phyloP scores from a whole-genome alignment of 805 yeast genomes.

The Saccharomycopsis capsularis region DNA sequence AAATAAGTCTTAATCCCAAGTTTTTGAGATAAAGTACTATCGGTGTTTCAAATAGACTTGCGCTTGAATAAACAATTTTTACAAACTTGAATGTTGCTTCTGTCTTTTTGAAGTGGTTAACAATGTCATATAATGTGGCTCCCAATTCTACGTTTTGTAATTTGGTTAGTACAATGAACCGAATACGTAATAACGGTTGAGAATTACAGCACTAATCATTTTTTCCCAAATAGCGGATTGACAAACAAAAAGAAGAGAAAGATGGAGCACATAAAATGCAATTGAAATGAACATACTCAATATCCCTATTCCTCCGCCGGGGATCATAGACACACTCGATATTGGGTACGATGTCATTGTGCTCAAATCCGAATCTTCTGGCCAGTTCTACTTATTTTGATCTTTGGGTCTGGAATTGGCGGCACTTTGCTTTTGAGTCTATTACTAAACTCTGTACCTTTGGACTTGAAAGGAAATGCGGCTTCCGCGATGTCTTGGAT shows the following conservation, averaged over 20 bases:
- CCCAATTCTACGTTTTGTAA: too few species aligned
- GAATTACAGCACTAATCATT: too few species aligned
- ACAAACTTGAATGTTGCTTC: constrained; percentile 1
- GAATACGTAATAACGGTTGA: too few species aligned
- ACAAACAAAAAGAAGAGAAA: background rate
- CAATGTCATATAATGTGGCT: constrained; percentile 12
- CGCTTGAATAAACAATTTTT: constrained; percentile 13
- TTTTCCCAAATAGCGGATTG: too few species aligned
- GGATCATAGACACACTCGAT: constrained; percentile 1
- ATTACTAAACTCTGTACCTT: too few species aligned
- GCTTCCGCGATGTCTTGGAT: too few species aligned
- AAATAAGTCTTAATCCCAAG: constrained; percentile 13
- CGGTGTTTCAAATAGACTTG: constrained; percentile 15
- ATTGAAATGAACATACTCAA: constrained; percentile 7
- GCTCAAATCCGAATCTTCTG: too few species aligned
- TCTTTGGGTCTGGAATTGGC: too few species aligned
- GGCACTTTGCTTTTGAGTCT: too few species aligned
- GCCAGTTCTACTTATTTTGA: too few species aligned
- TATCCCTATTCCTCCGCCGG: constrained; percentile 12
- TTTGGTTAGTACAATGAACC: background rate
- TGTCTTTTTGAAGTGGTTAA: constrained; percentile 13
- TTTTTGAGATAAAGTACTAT: constrained; percentile 15
- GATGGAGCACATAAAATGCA: background rate
- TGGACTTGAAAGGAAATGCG: too few species aligned
- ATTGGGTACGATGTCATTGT: background rate